These are phyloP conservation scores for Colletotrichum nymphaeae DNA, from an alignment of 2,329 filamentous ascomycete species.

Conservation along the genomic window DNA sequence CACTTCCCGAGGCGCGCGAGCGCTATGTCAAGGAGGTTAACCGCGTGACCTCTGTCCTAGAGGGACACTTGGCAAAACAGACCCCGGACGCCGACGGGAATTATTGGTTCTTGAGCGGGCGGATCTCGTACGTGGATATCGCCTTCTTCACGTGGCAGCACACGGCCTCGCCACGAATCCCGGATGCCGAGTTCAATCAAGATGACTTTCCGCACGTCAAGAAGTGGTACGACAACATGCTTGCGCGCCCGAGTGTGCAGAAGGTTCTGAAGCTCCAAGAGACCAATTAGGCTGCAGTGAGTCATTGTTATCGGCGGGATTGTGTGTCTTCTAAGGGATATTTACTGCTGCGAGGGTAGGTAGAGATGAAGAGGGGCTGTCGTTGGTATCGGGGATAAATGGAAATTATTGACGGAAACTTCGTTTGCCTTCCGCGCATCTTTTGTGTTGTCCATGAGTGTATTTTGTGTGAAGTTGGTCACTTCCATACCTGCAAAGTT, in stretches of 20 bases:
- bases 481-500: too few relatives aligned
- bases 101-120: conserved; percentile 38
- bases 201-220: conserved; percentile 29
- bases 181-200: conserved; percentile 3
- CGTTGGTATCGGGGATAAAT: background rate
- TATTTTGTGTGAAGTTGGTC: background rate
- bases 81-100: conserved; percentile 31
- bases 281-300: background rate
- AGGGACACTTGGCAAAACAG: conserved; percentile 37
- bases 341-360: background rate
- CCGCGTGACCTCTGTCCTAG: conserved; percentile 43
- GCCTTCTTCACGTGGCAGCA: conserved; percentile 40
- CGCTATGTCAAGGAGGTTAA: conserved; percentile 44
- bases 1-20: conserved; percentile 42
- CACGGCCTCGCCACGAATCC: background rate
- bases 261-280: conserved; percentile 26
- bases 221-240: conserved; percentile 22
- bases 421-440: background rate
- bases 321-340: background rate
- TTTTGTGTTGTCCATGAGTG: background rate
- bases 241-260: conserved; percentile 29
- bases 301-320: background rate
- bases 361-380: background rate
- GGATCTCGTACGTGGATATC: conserved; percentile 41
- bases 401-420: background rate